A percentile compares a stretch with the other conserved stretches of the same genome.
phyloP scores from a whole-genome alignment of 2,329 filamentous ascomycete species.

The Trichoderma simmonsii region DNA sequence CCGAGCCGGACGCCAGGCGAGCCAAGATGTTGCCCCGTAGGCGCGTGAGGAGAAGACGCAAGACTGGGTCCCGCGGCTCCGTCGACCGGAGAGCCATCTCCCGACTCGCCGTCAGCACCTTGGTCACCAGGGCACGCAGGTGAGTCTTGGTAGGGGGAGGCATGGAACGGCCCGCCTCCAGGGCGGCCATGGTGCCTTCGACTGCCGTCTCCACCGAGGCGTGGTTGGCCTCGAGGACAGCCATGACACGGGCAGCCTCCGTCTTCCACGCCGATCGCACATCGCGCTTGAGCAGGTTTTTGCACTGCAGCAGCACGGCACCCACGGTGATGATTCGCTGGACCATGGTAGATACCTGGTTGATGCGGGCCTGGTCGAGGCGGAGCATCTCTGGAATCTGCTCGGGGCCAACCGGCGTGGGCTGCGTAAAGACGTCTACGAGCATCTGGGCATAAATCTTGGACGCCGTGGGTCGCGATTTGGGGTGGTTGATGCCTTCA shows the following conservation, averaged over 20 bases:
- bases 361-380: conserved; percentile 64
- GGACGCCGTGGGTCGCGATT: conserved; percentile 61
- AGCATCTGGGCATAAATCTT: conserved; percentile 75
- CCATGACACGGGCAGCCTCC: conserved; percentile 68
- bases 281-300: conserved; percentile 79
- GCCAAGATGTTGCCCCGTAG: conserved; percentile 64
- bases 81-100: conserved; percentile 41
- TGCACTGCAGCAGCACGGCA: conserved; percentile 73
- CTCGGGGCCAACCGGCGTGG: conserved; percentile 51
- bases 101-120: conserved; percentile 50
- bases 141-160: conserved; percentile 59
- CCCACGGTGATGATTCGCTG: conserved; percentile 67
- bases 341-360: conserved; percentile 36
- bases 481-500: conserved; percentile 60
- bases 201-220: conserved; percentile 51
- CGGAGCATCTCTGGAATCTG: conserved; percentile 70
- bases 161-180: conserved; percentile 63
- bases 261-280: conserved; percentile 74
- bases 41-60: conserved; percentile 66
- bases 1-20: conserved; percentile 62
- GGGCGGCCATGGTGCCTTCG: conserved; percentile 60
- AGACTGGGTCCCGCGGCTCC: conserved; percentile 53
- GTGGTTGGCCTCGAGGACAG: conserved; percentile 59
- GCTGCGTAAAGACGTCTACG: conserved; percentile 69
- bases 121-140: conserved; percentile 55